A percentile compares a stretch with the other conserved stretches of the same genome.
phyloP scores from a whole-genome alignment of 805 yeast species.

The Komagataella kurtzmanii region DNA sequence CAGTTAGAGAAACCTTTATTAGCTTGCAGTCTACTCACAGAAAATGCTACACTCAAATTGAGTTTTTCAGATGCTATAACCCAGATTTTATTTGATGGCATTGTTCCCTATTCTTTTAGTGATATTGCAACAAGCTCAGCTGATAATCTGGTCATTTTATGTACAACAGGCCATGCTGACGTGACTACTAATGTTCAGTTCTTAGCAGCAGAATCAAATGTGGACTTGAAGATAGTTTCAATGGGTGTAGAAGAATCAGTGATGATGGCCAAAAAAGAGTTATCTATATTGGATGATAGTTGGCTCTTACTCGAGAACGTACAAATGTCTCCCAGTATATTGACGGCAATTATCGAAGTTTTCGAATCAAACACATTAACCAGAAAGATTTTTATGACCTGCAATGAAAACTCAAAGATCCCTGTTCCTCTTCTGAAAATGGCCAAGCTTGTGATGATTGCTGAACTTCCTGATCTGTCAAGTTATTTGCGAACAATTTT shows the following conservation, averaged over 20 bases:
- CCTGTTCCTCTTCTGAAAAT: conserved; percentile 44
- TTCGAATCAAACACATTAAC: background rate
- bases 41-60: background rate
- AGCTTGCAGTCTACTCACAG: background rate
- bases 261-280: conserved; percentile 43
- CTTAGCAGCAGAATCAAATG: conserved; percentile 20
- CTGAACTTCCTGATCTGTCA: conserved; percentile 33
- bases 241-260: conserved; percentile 67
- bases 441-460: conserved; percentile 45
- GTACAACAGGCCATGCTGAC: conserved; percentile 53
- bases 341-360: background rate
- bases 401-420: conserved; percentile 30
- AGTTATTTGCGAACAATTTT: background rate
- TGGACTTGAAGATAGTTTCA: conserved; percentile 32
- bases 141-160: conserved; percentile 30
- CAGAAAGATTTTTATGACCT: conserved; percentile 47
- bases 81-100: background rate
- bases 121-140: background rate
- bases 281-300: conserved; percentile 29
- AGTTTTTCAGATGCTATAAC: background rate
- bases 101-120: background rate
- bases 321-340: conserved; percentile 29
- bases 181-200: conserved; percentile 40
- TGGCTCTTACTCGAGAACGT: conserved; percentile 79
- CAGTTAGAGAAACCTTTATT: background rate